A percentile compares a stretch with the other conserved stretches of the same genome.
Conservation (phyloP, 1,284 basidiomycete genomes). For the Trichosporon sp. region DNA sequence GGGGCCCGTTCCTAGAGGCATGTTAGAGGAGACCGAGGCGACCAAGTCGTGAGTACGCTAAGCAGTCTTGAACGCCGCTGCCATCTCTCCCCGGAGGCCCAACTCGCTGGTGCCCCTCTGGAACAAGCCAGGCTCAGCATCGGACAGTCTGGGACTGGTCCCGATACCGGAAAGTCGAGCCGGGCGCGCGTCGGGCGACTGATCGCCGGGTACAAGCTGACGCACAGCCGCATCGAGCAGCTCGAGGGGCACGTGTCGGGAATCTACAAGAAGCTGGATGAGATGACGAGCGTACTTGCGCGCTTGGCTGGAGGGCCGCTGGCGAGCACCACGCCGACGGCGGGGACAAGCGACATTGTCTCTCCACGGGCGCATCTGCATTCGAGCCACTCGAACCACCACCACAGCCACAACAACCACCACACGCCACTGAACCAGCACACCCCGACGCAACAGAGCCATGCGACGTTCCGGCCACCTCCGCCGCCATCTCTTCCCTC, state of each 20-base stretch:
- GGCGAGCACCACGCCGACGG: neutral
- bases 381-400: neutral
- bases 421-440: neutral
- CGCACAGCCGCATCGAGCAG: conserved; percentile 9
- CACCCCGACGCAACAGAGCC: neutral
- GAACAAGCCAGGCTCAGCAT: neutral
- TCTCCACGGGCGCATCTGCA: neutral
- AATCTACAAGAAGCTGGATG: conserved; percentile 20
- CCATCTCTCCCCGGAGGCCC: no score
- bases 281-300: conserved; percentile 9
- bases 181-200: neutral
- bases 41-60: neutral
- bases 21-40: conserved; percentile 10
- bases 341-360: neutral
- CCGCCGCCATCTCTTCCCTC: neutral
- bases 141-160: neutral
- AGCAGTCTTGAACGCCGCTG: neutral
- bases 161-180: neutral
- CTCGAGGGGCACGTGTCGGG: conserved; percentile 19
- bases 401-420: neutral
- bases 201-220: neutral
- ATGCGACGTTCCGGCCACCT: neutral
- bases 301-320: neutral
- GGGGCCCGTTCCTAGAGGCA: conserved; percentile 3
- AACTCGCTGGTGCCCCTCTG: neutral